Percentiles rank a stretch among this genome's conserved stretches.
These are phyloP conservation scores for Cladophialophora yegresii DNA, from an alignment of 2,329 filamentous ascomycete species.

Conservation along the genomic window DNA sequence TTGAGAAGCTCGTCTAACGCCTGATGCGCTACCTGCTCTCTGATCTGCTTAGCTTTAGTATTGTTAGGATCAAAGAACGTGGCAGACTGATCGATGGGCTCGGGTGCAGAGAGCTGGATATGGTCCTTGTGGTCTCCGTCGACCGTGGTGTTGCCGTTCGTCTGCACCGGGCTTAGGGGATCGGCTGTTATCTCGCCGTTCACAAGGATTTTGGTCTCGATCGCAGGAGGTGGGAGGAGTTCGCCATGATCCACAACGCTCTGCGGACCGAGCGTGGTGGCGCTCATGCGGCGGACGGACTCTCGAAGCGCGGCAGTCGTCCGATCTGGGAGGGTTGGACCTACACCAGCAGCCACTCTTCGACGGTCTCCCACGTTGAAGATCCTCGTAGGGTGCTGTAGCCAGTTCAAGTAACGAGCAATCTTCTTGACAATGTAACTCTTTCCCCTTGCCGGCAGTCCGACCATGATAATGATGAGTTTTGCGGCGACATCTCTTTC, in stretches of 20 bases:
- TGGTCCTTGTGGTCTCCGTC: constrained; percentile 19
- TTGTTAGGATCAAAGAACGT: constrained; percentile 94
- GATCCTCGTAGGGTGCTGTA: constrained; percentile 91
- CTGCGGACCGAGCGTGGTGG: constrained; percentile 40
- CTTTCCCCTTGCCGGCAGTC: constrained; percentile 90
- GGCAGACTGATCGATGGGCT: constrained; percentile 80
- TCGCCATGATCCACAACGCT: constrained; percentile 39
- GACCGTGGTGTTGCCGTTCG: constrained; percentile 13
- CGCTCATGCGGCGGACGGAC: constrained; percentile 49
- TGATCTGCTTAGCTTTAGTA: constrained; percentile 73
- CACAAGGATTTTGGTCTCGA: constrained; percentile 60
- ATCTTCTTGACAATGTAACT: constrained; percentile 99
- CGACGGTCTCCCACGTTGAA: constrained; percentile 97
- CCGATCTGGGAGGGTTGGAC: constrained; percentile 41
- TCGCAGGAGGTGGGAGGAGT: constrained; percentile 44
- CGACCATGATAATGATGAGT: constrained; percentile 97
- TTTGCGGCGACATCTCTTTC: constrained; percentile 94
- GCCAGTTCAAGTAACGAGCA: constrained; percentile 91
- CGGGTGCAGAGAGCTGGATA: constrained; percentile 42
- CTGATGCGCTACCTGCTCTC: constrained; percentile 88
- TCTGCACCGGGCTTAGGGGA: constrained; percentile 27
- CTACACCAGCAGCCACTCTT: constrained; percentile 70
- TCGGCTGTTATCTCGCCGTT: constrained; percentile 51
- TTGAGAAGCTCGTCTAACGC: constrained; percentile 90
- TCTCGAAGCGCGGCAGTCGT: constrained; percentile 45